A percentile compares a stretch with the other conserved stretches of the same genome.
Evolutionary conservation across 805 yeast genomes (phyloP).

Genomic region (Jamesozyma jinghongensis): DNA sequence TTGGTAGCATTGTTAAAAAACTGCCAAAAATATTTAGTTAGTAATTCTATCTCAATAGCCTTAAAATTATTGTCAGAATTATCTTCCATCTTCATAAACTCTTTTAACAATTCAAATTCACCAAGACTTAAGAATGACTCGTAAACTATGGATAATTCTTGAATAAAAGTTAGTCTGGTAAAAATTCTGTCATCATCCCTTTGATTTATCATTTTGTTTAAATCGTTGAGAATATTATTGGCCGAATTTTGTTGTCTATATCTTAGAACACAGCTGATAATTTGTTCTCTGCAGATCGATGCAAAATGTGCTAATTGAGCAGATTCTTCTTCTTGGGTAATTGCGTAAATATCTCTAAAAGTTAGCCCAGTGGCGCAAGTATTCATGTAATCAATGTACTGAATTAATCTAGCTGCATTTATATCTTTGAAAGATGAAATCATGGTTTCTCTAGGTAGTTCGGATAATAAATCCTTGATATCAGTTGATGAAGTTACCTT

Average conservation of each 20-base stretch:
- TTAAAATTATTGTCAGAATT: conserved; percentile 2
- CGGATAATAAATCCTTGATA: conserved; percentile 8
- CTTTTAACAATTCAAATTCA: conserved; percentile 20
- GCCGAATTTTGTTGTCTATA: too few relatives aligned
- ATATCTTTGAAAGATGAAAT: conserved; percentile 3
- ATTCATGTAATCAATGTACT: conserved; percentile 13
- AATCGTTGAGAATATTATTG: neutral
- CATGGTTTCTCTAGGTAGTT: conserved; percentile 7
- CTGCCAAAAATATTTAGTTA: conserved; percentile 33
- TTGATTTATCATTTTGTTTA: too few relatives aligned
- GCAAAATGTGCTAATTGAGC: conserved; percentile 22
- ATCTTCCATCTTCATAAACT: conserved; percentile 8
- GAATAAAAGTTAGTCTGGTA: conserved; percentile 8
- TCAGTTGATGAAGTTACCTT: conserved; percentile 3
- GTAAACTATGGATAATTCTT: conserved; percentile 14
- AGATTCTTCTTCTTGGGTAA: conserved; percentile 14
- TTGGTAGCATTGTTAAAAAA: conserved; percentile 37
- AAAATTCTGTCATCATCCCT: conserved; percentile 9
- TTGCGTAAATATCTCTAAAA: conserved; percentile 15
- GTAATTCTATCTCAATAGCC: conserved; percentile 8
- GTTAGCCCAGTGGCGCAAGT: conserved; percentile 8
- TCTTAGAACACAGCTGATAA: neutral
- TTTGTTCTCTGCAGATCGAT: conserved; percentile 9
- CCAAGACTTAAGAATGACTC: conserved; percentile 25
- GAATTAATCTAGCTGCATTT: conserved; percentile 7